Evolutionary conservation across 2,329 filamentous ascomycete species (phyloP), one percentile per base, ranked within the genome.

Genomic region (Diaporthe helianthi): DNA sequence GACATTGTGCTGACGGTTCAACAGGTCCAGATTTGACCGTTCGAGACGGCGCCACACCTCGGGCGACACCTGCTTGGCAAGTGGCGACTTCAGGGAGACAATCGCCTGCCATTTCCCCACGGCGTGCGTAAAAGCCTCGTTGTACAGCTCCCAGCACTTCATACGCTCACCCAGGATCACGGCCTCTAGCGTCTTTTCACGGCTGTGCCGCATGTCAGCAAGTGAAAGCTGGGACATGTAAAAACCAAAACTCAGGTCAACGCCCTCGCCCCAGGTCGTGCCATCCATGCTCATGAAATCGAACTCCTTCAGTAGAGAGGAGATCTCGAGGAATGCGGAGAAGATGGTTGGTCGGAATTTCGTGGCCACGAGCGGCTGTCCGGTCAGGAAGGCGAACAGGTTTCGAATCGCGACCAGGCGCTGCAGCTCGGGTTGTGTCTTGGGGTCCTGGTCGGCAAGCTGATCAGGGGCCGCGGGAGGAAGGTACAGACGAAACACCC

Each of bases 161-260:
- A 98, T 92, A 46, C 88, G 88, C 80, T 99, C 95, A 68, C 93
- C 94, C 13, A 99, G 83, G n/a, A 98, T 86, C 55, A 98, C 86
- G 0, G 91, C 92, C 79, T 98, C 93, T 29, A 98, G 85, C 0
- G 93, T 97, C 84, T 96, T 97, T 76, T 97, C 93, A 31, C 91
- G 87, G 77, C 93, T 97, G 70, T 87, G 83, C 67, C 94, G 86
- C 55, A 97, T 91, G 79, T 98, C 95, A 3, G 89, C 91, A 38
- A 98, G 82, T 24, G 84, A 85, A 71, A 94, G 83, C 77, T 96
- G 91, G 55, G 94, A 90, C 70, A 94, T 88, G 76, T 94, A 97
- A 74, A 87, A 88, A 71, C 89, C 84, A 73, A 94, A 93, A 77
- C 89, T 91, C 19, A 88, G 82, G 54, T 89, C 83, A 1, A 88